Conservation (phyloP, 768 basidiomycete genomes). For the Tulasnella sp. region DNA sequence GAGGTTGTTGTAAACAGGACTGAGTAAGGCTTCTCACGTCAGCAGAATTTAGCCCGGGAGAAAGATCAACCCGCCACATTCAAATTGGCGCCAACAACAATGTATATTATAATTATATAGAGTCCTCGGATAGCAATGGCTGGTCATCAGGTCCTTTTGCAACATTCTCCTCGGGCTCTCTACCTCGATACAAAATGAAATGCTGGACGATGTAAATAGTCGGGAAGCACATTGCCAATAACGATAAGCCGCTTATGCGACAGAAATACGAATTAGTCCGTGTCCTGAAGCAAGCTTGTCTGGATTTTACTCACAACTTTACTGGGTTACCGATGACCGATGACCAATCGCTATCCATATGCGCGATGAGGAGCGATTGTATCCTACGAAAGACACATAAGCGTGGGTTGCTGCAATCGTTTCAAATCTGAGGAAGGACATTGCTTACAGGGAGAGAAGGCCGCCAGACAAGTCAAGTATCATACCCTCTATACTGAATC, state of each 20-base stretch:
- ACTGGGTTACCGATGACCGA: slow-evolving; percentile 24
- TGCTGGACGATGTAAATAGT: slow-evolving; percentile 27
- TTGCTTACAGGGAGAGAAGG: slow-evolving; percentile 20
- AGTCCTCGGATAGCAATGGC: no score
- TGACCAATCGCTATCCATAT: slow-evolving; percentile 22
- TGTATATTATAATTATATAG: no score
- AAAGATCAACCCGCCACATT: no score
- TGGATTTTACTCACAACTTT: slow-evolving; percentile 11
- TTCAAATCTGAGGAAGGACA: neutral
- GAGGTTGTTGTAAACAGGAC: no score
- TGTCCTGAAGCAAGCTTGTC: neutral
- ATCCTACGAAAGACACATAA: slow-evolving; percentile 7
- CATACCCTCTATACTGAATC: slow-evolving; percentile 27
- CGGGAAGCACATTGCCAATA: slow-evolving; percentile 27
- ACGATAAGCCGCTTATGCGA: slow-evolving; percentile 21
- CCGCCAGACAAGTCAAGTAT: slow-evolving; percentile 30
- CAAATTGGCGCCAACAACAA: no score
- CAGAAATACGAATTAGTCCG: neutral
- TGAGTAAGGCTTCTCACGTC: no score
- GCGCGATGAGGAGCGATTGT: slow-evolving; percentile 27
- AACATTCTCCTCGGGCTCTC: neutral
- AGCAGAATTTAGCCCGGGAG: no score
- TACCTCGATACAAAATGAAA: slow-evolving; percentile 24
- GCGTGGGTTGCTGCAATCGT: neutral
- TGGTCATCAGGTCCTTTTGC: neutral